Evolutionary conservation across 2,329 filamentous ascomycete species (phyloP), one percentile per base, ranked within the genome.

Genomic region (Ustilaginoidea virens): DNA sequence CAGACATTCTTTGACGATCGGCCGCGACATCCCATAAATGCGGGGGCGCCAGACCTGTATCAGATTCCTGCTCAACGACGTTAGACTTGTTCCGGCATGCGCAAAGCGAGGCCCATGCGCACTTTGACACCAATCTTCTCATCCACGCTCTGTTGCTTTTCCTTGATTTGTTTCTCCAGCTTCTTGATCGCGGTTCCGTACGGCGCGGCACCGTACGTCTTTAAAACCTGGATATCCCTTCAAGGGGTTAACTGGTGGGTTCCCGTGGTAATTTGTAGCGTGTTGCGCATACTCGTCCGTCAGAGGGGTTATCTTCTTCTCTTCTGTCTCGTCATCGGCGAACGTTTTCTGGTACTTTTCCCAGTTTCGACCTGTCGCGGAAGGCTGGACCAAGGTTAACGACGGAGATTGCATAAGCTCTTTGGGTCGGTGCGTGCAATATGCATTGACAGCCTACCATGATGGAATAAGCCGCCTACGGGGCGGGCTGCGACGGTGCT

Each of bases 291-390:
- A 94, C 87, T 96, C 90, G 63, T 96, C 90, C 43, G 86, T 80
- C 38, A 98, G 66, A 41, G 90, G 90, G 35, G 85, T 87, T 52
- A 98, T 98, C 74, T 98, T 98, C 78, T 98, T 98, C 70, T 98
- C 90, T 55, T 92, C 85, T 57, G 86, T 67, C 56, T 96, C 90
- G 47, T 98, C 90, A 51, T 98, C 90, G 51, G 79, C 87, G 52
- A 82, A 98, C 52, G 77, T 86, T 70, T 96, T 94, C 63, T 81
- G 73, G 69, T 93, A 96, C 66, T 96, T 96, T 70, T 98, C 90
- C 90, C 90, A 98, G 70, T 74, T 82, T 58, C 69, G 62, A 54
- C 90, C 90, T 48, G 80, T 92, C 58, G 90, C 87, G 64, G 81
- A 87, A 69, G 86, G 86, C 86, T 94, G 72, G 29, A 34, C 15